Evolutionary conservation across 495 filamentous ascomycete species (phyloP), one percentile per base, ranked within the genome.

Genomic region (Trypethelium eluteriae): DNA sequence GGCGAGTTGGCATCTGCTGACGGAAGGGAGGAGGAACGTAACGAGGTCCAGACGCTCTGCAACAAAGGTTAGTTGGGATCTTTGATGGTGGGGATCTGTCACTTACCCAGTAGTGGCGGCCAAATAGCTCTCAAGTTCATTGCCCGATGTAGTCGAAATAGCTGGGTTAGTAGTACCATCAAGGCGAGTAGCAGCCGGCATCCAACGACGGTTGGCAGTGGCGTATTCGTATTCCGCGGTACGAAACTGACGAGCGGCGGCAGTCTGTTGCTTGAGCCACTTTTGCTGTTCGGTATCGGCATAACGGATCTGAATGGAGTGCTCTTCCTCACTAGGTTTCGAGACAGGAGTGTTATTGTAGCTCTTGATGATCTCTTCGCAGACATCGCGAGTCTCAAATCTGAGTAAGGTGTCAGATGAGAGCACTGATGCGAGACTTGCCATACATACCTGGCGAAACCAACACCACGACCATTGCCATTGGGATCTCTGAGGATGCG

Each of bases 231-330:
- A 98, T 78, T 98, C 95, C 53, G 93, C 92, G 39, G 93, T 89
- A 65, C 94, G 90, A 79, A 92, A 96, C 71, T 93, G 88, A 65
- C 94, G 90, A 69, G 91, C 90, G 76, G 93, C 89, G 36, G 92
- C 91, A 32, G 92, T 97, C 72, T 94, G 88, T 46, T 92, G 88
- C 81, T 99, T 99, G 63, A 99, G 83, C 72, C 91, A 82, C 81
- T 98, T 99, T 77, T 99, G 94, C 64, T 91, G 89, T 47, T 92
- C 89, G 38, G 95, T 98, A 75, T 99, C 94, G 63, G 94, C 93
- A 75, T 94, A 98, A 63, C 94, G 93, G 70, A 99, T 88, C 77
- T 97, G 90, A 74, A 99, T 84, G 64, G 89, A 83, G 44, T 92
- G 83, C 71, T 93, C 87, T 49, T 88, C 85, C 63, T 86, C 87